A percentile compares a stretch with the other conserved stretches of the same genome.
Evolutionary conservation across 768 basidiomycete genomes (phyloP).

Genomic region (Pulveroboletus sp.): DNA sequence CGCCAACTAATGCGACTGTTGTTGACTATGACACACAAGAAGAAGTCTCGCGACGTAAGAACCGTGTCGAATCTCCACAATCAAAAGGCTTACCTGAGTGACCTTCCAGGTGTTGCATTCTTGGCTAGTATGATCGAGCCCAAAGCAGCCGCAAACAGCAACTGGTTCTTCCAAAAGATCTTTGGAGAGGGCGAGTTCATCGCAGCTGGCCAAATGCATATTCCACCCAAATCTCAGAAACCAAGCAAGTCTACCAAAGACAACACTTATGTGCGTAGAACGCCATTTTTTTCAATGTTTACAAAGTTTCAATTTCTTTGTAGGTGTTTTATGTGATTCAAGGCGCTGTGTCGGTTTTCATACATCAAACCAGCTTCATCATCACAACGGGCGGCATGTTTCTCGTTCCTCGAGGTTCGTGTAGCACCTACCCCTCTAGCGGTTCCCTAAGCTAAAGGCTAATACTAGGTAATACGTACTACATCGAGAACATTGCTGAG

Average conservation of each 20-base stretch:
- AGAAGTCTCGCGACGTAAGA: conserved; percentile 73
- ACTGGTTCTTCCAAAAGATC: conserved; percentile 88
- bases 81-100: conserved; percentile 2
- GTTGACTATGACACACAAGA: conserved; percentile 60
- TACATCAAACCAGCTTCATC: conserved; percentile 77
- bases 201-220: conserved; percentile 82
- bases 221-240: conserved; percentile 79
- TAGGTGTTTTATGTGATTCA: conserved; percentile 81
- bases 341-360: conserved; percentile 83
- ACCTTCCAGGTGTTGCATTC: conserved; percentile 68
- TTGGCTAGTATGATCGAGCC: conserved; percentile 68
- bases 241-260: conserved; percentile 88
- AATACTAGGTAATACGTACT: conserved; percentile 78
- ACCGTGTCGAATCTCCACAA: neutral
- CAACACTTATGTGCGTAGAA: conserved; percentile 78
- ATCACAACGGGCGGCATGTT: conserved; percentile 84
- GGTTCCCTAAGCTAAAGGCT: neutral
- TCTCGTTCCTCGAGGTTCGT: conserved; percentile 82
- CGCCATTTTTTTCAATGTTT: neutral
- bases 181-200: conserved; percentile 91
- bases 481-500: conserved; percentile 82
- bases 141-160: conserved; percentile 53
- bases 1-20: conserved; percentile 62
- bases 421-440: neutral
- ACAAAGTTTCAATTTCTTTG: neutral